Evolutionary conservation across 352 stramenopile species (phyloP), one percentile per base, ranked within the genome.

Genomic region (Globisporangium canariense): DNA sequence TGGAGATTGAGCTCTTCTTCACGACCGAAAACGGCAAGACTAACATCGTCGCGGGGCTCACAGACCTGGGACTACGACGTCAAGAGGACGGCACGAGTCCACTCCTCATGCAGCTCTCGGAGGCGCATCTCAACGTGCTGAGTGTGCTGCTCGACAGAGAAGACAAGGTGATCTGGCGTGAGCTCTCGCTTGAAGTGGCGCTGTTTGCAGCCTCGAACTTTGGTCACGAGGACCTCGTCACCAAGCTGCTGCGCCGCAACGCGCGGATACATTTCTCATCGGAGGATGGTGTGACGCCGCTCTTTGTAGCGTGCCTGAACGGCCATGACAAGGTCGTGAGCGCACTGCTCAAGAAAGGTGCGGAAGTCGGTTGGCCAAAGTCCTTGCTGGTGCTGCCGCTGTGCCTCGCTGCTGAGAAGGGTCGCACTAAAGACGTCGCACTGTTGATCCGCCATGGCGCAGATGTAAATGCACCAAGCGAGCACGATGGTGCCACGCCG

Each of bases 1-100:
- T 64, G 46, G 58, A 64, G 58, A 64, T 64, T 16, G 58, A 64
- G 47, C 47, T 64, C 46, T 64, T 56, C 50, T 56, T 58, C 25
- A 14, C 10, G 14, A 38, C 32, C 7, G 18, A 43, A 18, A 45
- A 45, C 28, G 38, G 14, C 38, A 38, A 51, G 20, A 36, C 38
- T 13, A 20, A 25, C 20, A 47, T 38, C 22, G 55, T 51, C 25
- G 55, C 38, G 36, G 34, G 20, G 9, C 51, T 58, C 9, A 32
- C 36, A 10, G 51, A 58, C 30, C 30, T 20, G 36, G 51, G 11
- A 5, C 30, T 45, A 13, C 51, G 28, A 9, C 7, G 6, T 14
- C 14, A 45, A 3, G 34, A 41, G 1, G 51, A 30, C 22, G 16
- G 25, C n/a, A 45, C 57, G 25, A 55, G 22, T 9, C 8, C 16